phyloP scores from a whole-genome alignment of 768 basidiomycete genomes.

The Cytidiella melzeri region DNA sequence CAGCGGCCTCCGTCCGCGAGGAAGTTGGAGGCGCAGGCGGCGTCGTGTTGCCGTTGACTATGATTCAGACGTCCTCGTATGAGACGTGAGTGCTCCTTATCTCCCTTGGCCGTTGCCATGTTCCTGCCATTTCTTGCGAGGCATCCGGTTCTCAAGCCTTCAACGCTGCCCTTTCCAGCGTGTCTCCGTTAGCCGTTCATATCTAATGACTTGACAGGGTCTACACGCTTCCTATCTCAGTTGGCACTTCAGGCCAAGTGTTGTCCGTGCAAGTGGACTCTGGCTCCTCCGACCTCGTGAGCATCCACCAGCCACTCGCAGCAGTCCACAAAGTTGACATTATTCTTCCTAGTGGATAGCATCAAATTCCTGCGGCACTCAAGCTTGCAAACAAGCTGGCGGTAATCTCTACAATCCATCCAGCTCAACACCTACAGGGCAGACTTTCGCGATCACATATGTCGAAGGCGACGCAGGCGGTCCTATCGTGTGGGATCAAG shows the following conservation, averaged over 20 bases:
- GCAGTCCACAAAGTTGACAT: too few species aligned
- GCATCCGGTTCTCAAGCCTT: too few species aligned
- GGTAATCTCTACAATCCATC: constrained; percentile 54
- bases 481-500: constrained; percentile 63
- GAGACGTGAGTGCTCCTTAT: constrained; percentile 47
- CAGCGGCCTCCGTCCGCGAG: constrained; percentile 21
- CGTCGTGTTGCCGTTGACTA: constrained; percentile 49
- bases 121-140: too few species aligned
- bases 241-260: constrained; percentile 45
- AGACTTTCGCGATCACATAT: constrained; percentile 48
- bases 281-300: constrained; percentile 75
- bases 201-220: too few species aligned
- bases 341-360: constrained; percentile 58
- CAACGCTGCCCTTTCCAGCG: too few species aligned
- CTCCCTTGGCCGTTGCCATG: neutral
- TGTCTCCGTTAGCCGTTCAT: too few species aligned
- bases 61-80: constrained; percentile 47
- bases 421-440: constrained; percentile 36
- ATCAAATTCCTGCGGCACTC: constrained; percentile 54
- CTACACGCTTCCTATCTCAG: constrained; percentile 55
- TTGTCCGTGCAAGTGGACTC: constrained; percentile 72
- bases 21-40: constrained; percentile 48
- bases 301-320: too few species aligned
- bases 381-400: constrained; percentile 39
- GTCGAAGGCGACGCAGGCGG: constrained; percentile 54